Evolutionary conservation across 345 rosid genomes (phyloP).

Genomic region (Eucalyptus regnans): DNA sequence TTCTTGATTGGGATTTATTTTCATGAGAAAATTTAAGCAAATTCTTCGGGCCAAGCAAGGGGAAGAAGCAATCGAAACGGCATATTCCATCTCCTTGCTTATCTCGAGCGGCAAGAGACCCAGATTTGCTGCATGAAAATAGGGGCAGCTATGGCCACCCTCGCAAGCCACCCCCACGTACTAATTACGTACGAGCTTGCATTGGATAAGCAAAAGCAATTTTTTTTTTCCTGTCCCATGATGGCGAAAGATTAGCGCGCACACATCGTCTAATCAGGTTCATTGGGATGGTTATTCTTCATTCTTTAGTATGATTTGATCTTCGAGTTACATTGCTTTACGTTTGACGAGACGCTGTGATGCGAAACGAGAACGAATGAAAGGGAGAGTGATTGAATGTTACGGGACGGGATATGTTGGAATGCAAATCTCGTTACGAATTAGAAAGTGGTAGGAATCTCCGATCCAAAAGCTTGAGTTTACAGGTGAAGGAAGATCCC

Average conservation of each 20-base stretch:
- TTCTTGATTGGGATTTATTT: neutral
- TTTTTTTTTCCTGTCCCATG: neutral
- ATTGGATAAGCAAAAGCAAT: neutral
- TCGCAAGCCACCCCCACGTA: neutral
- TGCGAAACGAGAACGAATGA: neutral
- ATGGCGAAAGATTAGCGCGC: neutral
- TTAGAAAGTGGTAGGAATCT: neutral
- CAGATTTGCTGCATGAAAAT: neutral
- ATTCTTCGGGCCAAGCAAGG: neutral
- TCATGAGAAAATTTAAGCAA: neutral
- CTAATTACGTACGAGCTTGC: neutral
- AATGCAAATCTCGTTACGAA: neutral
- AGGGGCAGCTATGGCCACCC: neutral
- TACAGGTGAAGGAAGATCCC: neutral
- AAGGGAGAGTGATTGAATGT: neutral
- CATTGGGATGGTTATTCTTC: neutral
- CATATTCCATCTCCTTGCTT: neutral
- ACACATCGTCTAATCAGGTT: neutral
- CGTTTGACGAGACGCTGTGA: rapidly evolving
- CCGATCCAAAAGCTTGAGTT: neutral
- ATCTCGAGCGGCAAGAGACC: neutral
- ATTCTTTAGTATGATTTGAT: neutral
- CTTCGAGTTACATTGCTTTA: neutral
- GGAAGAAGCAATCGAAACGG: neutral
- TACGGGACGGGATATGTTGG: neutral